Conservation (phyloP, 345 rosid genomes). For the Citrus inodora region DNA sequence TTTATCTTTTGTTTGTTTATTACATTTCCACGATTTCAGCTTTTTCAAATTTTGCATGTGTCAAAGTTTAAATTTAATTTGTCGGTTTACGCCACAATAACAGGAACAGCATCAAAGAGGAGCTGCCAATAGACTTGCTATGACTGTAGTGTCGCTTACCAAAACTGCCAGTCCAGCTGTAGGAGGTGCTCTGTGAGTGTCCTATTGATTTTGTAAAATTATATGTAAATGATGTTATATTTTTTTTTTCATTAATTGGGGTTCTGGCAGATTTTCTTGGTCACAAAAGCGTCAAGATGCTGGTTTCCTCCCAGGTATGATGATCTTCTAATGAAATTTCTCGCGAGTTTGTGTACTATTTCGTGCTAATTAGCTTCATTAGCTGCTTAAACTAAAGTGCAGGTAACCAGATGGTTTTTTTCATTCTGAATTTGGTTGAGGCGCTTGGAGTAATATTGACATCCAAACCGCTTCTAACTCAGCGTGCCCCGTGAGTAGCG, state of each 20-base stretch:
- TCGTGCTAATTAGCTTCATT: too few relatives aligned
- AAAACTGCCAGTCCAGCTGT: conserved; percentile 51
- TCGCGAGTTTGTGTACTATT: background rate
- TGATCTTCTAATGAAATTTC: too few relatives aligned
- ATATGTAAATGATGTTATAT: background rate
- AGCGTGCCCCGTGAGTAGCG: too few relatives aligned
- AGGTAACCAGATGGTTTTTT: too few relatives aligned
- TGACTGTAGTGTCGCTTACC: conserved; percentile 49
- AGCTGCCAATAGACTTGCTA: conserved; percentile 48
- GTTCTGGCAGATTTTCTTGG: conserved; percentile 48
- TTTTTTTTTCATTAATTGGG: background rate
- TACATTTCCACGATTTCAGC: background rate
- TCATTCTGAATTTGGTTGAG: too few relatives aligned
- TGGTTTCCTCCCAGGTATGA: conserved; percentile 28
- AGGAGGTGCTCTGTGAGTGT: conserved; percentile 46
- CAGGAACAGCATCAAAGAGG: conserved; percentile 49
- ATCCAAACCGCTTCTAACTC: too few relatives aligned
- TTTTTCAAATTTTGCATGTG: too few relatives aligned
- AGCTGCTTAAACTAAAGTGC: too few relatives aligned
- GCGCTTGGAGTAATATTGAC: too few relatives aligned
- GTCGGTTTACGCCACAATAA: too few relatives aligned
- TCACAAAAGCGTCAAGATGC: conserved; percentile 44
- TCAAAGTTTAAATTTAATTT: too few relatives aligned
- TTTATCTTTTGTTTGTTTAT: background rate
- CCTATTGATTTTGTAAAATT: background rate